phyloP scores from a whole-genome alignment of 2,329 filamentous ascomycete species.

The Trichoderma aggressivum region DNA sequence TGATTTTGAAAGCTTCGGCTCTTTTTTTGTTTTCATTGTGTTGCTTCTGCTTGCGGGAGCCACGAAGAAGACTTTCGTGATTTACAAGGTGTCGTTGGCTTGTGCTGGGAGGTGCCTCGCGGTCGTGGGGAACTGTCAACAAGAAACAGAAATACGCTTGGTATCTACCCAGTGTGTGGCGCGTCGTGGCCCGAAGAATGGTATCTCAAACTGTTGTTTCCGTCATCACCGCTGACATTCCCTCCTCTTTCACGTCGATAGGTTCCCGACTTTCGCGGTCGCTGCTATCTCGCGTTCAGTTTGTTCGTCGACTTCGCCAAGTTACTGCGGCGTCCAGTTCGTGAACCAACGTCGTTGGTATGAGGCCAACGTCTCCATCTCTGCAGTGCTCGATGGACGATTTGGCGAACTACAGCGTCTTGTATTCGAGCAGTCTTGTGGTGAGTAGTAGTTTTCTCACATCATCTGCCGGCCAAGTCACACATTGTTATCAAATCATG shows the following conservation, averaged over 20 bases:
- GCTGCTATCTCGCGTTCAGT: background rate
- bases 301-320: background rate
- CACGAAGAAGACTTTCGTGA: slow-evolving; percentile 40
- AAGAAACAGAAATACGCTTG: too few species aligned
- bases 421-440: background rate
- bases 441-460: background rate
- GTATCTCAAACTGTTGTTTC: too few species aligned
- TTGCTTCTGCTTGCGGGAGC: slow-evolving; percentile 35
- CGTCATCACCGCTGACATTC: too few species aligned
- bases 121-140: background rate
- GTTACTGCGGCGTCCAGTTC: too few species aligned
- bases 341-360: background rate
- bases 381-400: background rate
- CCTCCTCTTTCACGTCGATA: too few species aligned
- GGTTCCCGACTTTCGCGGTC: too few species aligned
- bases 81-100: background rate
- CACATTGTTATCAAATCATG: background rate
- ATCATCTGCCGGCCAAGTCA: background rate
- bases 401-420: background rate
- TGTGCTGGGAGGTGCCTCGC: background rate
- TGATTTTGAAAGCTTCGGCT: slow-evolving; percentile 33
- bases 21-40: slow-evolving; percentile 48
- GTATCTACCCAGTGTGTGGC: too few species aligned
- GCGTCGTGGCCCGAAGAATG: too few species aligned
- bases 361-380: background rate